These are phyloP conservation scores for Stevia rebaudiana DNA, from an alignment of 140 eudicot species.

Conservation along the genomic window DNA sequence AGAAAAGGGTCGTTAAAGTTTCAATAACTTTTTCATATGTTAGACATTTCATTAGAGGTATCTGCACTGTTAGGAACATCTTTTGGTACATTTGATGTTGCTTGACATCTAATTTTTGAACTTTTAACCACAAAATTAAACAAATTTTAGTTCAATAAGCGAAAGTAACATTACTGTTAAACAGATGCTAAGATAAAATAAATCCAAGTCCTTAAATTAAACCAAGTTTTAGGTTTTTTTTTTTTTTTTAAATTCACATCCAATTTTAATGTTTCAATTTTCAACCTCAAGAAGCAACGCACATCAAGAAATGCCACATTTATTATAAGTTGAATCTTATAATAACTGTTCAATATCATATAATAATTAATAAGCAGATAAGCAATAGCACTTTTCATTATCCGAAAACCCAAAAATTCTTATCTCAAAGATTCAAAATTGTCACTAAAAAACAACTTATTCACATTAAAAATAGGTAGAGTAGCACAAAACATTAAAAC, in stretches of 20 bases:
- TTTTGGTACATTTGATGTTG: slow-evolving; percentile 76
- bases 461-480: no score
- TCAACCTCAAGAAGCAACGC: neutral
- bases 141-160: slow-evolving; percentile 8
- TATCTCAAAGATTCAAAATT: no score
- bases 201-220: neutral
- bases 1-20: slow-evolving; percentile 92
- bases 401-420: no score
- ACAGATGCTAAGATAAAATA: neutral
- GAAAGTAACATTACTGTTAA: neutral
- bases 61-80: slow-evolving; percentile 51
- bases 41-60: slow-evolving; percentile 53
- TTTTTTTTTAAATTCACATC: neutral
- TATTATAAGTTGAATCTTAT: neutral
- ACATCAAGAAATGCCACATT: neutral
- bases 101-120: slow-evolving; percentile 53
- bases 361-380: no score
- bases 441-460: no score
- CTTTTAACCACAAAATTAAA: slow-evolving; percentile 36
- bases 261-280: neutral
- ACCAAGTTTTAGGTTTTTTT: neutral
- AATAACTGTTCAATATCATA: neutral
- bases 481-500: no score
- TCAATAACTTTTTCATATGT: slow-evolving; percentile 81
- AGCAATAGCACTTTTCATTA: no score